These are phyloP conservation scores for Nicotiana attenuata DNA, from an alignment of 257 asterid species.

Conservation along the genomic window DNA sequence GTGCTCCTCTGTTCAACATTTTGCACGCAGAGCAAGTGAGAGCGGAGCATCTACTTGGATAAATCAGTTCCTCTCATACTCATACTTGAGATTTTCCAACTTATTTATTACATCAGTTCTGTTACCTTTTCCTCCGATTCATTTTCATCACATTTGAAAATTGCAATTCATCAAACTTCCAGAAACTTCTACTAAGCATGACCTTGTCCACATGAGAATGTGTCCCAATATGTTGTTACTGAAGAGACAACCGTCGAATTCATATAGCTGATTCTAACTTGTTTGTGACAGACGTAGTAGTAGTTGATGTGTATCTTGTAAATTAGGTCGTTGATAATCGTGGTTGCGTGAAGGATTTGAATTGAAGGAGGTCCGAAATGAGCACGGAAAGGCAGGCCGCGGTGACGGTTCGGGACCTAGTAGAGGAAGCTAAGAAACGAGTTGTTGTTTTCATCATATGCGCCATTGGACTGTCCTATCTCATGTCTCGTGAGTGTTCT, in stretches of 20 bases:
- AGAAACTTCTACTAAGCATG: background rate
- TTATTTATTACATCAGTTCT: background rate
- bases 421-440: conserved; percentile 46
- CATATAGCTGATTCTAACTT: background rate
- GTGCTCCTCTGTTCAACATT: too few relatives aligned
- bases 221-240: too few relatives aligned
- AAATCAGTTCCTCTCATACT: background rate
- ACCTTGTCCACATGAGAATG: too few relatives aligned
- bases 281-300: background rate
- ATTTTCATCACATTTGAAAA: background rate
- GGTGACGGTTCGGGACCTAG: conserved; percentile 35
- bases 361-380: conserved; percentile 23
- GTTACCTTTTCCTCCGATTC: background rate
- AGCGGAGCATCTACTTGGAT: too few relatives aligned
- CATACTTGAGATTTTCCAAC: background rate
- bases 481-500: conserved; percentile 39
- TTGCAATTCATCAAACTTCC: background rate
- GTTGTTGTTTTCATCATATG: conserved; percentile 34
- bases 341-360: background rate
- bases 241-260: background rate
- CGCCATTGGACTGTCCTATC: conserved; percentile 42
- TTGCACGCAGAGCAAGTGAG: too few relatives aligned
- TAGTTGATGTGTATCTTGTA: too few relatives aligned
- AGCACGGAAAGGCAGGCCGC: conserved; percentile 28
- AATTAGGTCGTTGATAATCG: background rate